Percentiles rank a stretch among this genome's conserved stretches.
These are phyloP conservation scores for Zymoseptoria pseudotritici DNA, from an alignment of 2,329 filamentous ascomycete genomes.

Conservation along the genomic window DNA sequence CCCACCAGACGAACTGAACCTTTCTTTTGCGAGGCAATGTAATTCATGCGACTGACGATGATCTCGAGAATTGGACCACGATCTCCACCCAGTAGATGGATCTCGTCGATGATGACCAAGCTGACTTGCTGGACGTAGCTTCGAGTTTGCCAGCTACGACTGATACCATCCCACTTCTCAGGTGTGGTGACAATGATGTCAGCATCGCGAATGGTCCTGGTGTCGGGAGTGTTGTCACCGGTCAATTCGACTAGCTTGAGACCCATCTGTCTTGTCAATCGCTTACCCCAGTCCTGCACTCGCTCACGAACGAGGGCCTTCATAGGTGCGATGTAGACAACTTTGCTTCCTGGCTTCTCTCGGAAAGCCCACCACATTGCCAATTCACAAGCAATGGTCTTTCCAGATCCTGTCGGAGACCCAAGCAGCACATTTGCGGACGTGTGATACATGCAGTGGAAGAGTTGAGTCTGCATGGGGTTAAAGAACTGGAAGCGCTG, in stretches of 20 bases:
- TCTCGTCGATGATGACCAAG: conserved; percentile 96
- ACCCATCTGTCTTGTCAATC: conserved; percentile 74
- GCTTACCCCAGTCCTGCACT: conserved; percentile 86
- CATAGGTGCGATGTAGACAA: conserved; percentile 99
- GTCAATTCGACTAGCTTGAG: conserved; percentile 91
- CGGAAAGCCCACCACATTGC: conserved; percentile 99
- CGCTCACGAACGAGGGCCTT: conserved; percentile 94
- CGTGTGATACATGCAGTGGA: conserved; percentile 93
- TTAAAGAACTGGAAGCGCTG: conserved; percentile 95
- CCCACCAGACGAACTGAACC: conserved; percentile 82
- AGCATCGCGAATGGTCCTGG: conserved; percentile 85
- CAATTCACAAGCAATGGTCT: conserved; percentile 90
- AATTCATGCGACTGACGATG: conserved; percentile 91
- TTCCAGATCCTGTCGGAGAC: conserved; percentile 93
- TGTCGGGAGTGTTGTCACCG: conserved; percentile 96
- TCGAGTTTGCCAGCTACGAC: conserved; percentile 95
- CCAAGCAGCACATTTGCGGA: conserved; percentile 85
- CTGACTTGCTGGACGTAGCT: conserved; percentile 92
- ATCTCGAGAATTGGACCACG: conserved; percentile 97
- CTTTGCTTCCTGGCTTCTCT: conserved; percentile 88
- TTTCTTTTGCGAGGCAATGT: conserved; percentile 90
- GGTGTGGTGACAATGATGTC: conserved; percentile 98
- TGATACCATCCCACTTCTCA: conserved; percentile 99
- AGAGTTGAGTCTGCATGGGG: conserved; percentile 98
- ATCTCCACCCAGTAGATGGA: conserved; percentile 92